A percentile compares a stretch with the other conserved stretches of the same genome.
These are phyloP conservation scores for Penicillium sp. DNA, from an alignment of 2,329 filamentous ascomycete species.

Conservation along the genomic window DNA sequence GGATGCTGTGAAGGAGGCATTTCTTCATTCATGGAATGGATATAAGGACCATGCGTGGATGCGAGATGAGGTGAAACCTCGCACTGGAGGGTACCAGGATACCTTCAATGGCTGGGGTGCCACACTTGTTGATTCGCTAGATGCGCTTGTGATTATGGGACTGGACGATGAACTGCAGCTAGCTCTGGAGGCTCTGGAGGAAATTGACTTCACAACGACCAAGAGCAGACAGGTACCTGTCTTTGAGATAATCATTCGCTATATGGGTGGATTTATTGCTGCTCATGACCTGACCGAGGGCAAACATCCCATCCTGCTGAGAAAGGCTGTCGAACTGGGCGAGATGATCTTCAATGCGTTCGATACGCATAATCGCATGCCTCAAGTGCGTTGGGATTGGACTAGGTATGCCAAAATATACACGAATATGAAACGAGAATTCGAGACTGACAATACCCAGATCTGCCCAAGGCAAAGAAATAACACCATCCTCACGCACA, in stretches of 20 bases:
- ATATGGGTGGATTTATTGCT: slow-evolving; percentile 79
- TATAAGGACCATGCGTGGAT: slow-evolving; percentile 80
- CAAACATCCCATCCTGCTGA: slow-evolving; percentile 65
- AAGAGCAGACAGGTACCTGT: slow-evolving; percentile 69
- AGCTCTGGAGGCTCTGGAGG: slow-evolving; percentile 64
- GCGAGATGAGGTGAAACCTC: slow-evolving; percentile 80
- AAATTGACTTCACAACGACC: slow-evolving; percentile 80
- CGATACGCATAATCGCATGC: slow-evolving; percentile 93
- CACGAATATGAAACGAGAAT: neutral
- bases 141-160: slow-evolving; percentile 83
- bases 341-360: slow-evolving; percentile 80
- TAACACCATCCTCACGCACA: slow-evolving; percentile 57
- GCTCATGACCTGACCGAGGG: slow-evolving; percentile 84
- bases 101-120: slow-evolving; percentile 91
- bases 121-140: slow-evolving; percentile 76
- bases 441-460: slow-evolving; percentile 41
- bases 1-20: slow-evolving; percentile 67
- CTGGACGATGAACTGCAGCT: slow-evolving; percentile 75
- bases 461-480: slow-evolving; percentile 31
- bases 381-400: slow-evolving; percentile 76
- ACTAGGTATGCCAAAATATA: slow-evolving; percentile 50
- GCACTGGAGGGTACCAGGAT: slow-evolving; percentile 66
- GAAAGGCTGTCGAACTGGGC: slow-evolving; percentile 77
- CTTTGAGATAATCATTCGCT: slow-evolving; percentile 90
- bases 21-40: slow-evolving; percentile 75